Evolutionary conservation across 441 rosid species (phyloP), one percentile per base, ranked within the genome.

Genomic region (Melastoma candidum): DNA sequence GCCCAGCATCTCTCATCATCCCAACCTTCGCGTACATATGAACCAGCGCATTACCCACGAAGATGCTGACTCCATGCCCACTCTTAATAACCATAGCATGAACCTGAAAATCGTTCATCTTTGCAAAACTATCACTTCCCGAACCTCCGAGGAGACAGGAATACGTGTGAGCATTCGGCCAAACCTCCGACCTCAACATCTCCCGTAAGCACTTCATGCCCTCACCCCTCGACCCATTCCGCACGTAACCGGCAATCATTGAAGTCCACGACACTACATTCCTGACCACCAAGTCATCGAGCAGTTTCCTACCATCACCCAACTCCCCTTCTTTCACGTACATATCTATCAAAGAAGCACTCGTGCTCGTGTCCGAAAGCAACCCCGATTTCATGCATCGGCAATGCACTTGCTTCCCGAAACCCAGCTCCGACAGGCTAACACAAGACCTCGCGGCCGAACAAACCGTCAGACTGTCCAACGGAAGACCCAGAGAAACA

Each of bases 191-290:
- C 14, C 22, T 57, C 26, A 57, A 76, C 85, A 79, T 77, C 51
- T 65, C 60, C 47, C 26, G 46, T 59, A 82, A 82, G 58, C 77
- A 58, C 29, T 54, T 64, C 52, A 79, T 55, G 22, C 69, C 81
- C 58, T 55, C 68, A 8, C 59, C 76, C 46, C 67, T 70, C 51
- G 61, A 14, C 26, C 74, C 69, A 47, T 61, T 70, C 24, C 63
- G 44, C 0, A 74, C 71, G 47, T 75, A 82, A 47, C 85, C 83
- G 1, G 70, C 59, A 12, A 82, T 66, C 70, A 82, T 48, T 1
- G 85, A 71, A 65, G 89, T 82, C 85, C 89, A 82, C 52, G 82
- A 75, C 53, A 82, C 80, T 49, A 79, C 83, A 66, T 79, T 82
- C 52, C 53, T 79, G 56, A 66, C 66, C 17, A 53, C 68, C 85